phyloP scores from a whole-genome alignment of 1,139 yeast species.

The Sporopachydermia cereana region DNA sequence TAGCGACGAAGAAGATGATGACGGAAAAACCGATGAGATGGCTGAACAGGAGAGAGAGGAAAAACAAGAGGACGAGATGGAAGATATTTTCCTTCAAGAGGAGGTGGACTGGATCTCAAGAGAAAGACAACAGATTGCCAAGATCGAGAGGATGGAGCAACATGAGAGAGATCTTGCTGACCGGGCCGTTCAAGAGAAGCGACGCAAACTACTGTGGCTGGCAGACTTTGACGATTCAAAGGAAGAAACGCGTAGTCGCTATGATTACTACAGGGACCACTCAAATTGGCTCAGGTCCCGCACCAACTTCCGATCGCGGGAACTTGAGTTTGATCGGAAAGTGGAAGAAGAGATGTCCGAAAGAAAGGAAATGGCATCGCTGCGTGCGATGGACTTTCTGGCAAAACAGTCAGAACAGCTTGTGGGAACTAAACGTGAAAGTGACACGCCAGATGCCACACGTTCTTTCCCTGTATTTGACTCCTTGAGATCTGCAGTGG shows the following conservation, averaged over 20 bases:
- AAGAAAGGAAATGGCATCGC: constrained; percentile 12
- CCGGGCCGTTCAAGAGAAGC: constrained; percentile 10
- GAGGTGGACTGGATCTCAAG: constrained; percentile 16
- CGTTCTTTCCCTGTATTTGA: too few species aligned
- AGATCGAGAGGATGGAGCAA: constrained; percentile 13
- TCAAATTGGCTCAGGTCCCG: constrained; percentile 24
- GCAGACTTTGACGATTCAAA: constrained; percentile 18
- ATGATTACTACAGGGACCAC: constrained; percentile 22
- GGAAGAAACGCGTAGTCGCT: constrained; percentile 12
- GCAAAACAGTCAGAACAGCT: background rate
- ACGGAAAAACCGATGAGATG: constrained; percentile 11
- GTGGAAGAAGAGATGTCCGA: constrained; percentile 18
- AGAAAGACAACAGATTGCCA: constrained; percentile 13
- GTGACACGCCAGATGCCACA: background rate
- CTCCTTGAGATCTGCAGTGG: too few species aligned
- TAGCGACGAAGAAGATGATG: constrained; percentile 9
- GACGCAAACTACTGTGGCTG: constrained; percentile 10
- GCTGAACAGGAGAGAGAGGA: constrained; percentile 12
- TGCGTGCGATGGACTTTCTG: constrained; percentile 9
- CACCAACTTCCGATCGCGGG: constrained; percentile 17
- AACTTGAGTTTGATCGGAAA: constrained; percentile 19
- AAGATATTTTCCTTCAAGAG: constrained; percentile 12
- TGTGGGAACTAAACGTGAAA: constrained; percentile 1
- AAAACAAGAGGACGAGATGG: constrained; percentile 13
- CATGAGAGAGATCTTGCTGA: constrained; percentile 7